Evolutionary conservation across 345 rosid species (phyloP).

Genomic region (Eucalyptus guilfoylei): DNA sequence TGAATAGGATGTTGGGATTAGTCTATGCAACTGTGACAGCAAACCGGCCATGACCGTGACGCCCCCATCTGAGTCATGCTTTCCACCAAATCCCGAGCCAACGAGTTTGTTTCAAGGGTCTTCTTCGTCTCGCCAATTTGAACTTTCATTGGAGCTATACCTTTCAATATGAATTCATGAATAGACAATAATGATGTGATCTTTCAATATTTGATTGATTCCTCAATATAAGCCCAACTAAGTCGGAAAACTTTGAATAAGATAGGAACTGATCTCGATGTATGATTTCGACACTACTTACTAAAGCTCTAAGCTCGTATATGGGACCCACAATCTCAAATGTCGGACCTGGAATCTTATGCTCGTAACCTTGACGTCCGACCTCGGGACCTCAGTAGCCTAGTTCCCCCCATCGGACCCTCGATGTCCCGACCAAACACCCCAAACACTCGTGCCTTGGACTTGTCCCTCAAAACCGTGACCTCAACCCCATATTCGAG

Average conservation of each 20-base stretch:
- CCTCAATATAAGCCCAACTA: background rate
- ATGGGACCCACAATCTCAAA: fast-evolving
- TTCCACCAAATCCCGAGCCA: background rate
- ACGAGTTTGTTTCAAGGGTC: background rate
- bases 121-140: background rate
- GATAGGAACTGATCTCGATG: background rate
- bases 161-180: background rate
- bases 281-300: too few relatives aligned
- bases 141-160: background rate
- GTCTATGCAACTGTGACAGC: background rate
- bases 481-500: background rate
- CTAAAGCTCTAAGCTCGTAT: background rate
- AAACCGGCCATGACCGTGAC: background rate
- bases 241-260: background rate
- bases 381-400: background rate
- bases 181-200: background rate
- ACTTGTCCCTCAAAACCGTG: background rate
- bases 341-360: background rate
- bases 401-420: background rate
- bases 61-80: background rate
- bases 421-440: background rate
- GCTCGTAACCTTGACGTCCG: background rate
- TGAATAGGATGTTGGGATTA: background rate
- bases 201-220: background rate
- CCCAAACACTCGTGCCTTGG: background rate